Base-by-base conservation (phyloP, 352 stramenopile species). In the Globisporangium okanoganense region DNA sequence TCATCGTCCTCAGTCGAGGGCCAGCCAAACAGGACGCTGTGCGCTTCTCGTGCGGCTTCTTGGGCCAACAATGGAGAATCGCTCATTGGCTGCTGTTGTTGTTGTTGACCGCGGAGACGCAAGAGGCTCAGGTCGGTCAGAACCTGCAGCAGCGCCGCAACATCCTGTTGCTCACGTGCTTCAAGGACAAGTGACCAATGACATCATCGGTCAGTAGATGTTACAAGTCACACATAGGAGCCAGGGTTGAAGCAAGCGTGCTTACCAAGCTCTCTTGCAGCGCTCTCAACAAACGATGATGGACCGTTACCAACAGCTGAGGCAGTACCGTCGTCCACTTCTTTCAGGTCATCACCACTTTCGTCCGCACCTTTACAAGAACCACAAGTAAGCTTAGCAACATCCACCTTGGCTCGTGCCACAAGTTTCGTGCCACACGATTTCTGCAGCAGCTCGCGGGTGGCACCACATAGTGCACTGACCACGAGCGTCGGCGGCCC, bases 391-490 rank as follows among this genome's bases (percentile, higher is more conserved):
- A 78, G 69, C 36, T 65, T 69, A 5, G 35, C 35, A 10, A 78
- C 62, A 29, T 75, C 52, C 16, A 71, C 70, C 29, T 67, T 67
- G 27, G 72, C 55, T 20, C 71, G 64, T 52, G 78, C 38, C 14
- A 88, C 74, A 10, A 74, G 67, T 54, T 59, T 55, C 3, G 66
- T 73, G 18, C 76, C 72, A 41, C 75, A 84, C 12, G 67, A 51
- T 57, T 88, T 88, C n/a, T 55, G 70, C 45, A 90, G 52, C 47
- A 52, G 73, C 35, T 86, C 71, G 6, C 62, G 25, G 2, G 69
- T 68, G 4, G 71, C 67, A 24, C 78, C 80, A 31, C 78, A 81
- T 18, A 90, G 53, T 12, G 63, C 49, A 53, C 77, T 88, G 38
- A 88, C 45, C 16, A 88, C 64, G 4, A 87, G 53, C 27, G 65